phyloP scores from a whole-genome alignment of 2,329 filamentous ascomycete genomes.

The Pezicula carpinea region DNA sequence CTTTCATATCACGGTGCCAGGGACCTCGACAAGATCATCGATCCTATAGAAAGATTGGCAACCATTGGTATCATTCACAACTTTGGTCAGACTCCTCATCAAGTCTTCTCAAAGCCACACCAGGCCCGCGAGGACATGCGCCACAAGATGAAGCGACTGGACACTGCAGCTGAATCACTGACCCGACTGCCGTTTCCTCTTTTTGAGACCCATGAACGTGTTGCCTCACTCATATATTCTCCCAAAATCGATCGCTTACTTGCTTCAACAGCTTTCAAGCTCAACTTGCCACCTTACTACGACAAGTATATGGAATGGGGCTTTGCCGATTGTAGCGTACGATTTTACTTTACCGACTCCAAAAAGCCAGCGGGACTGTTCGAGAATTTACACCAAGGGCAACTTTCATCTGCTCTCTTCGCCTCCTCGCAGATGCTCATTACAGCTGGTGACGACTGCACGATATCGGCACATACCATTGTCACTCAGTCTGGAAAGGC shows the following conservation, averaged over 20 bases:
- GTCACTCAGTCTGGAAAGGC: constrained; percentile 57
- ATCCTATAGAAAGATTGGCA: constrained; percentile 79
- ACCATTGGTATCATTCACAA: constrained; percentile 98
- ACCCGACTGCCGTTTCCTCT: constrained; percentile 75
- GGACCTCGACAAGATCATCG: constrained; percentile 84
- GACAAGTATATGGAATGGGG: constrained; percentile 96
- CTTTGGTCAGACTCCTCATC: constrained; percentile 94
- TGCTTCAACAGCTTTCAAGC: constrained; percentile 75
- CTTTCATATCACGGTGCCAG: constrained; percentile 92
- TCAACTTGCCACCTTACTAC: constrained; percentile 81
- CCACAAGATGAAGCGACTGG: constrained; percentile 64
- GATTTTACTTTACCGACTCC: constrained; percentile 83
- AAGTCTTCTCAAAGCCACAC: constrained; percentile 83
- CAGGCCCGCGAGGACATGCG: constrained; percentile 66
- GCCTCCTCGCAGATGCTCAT: constrained; percentile 87
- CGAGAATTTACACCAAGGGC: constrained; percentile 89
- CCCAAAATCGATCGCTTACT: constrained; percentile 77
- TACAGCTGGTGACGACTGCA: constrained; percentile 88
- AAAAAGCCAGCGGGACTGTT: constrained; percentile 82
- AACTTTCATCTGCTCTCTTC: constrained; percentile 78
- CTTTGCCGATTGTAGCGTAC: constrained; percentile 85
- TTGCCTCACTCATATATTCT: constrained; percentile 74
- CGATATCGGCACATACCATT: constrained; percentile 79
- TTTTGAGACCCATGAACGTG: constrained; percentile 66
- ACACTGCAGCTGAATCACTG: constrained; percentile 71